phyloP scores from a whole-genome alignment of 2,329 filamentous ascomycete species.

The Fusarium guadeloupense region DNA sequence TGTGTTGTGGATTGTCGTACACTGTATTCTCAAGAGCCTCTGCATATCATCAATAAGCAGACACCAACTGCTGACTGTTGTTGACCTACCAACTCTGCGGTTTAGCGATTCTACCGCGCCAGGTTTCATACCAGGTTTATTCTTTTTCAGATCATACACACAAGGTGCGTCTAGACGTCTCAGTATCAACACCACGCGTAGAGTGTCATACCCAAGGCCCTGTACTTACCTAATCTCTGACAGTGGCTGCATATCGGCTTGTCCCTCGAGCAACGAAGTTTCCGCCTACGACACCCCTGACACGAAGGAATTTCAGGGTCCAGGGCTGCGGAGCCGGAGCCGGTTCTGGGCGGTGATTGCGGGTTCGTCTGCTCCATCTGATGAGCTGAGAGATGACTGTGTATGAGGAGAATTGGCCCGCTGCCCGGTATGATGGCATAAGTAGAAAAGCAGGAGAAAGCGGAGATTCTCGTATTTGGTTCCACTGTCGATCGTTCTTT shows the following conservation, averaged over 20 bases:
- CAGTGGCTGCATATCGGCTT: constrained; percentile 36
- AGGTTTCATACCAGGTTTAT: constrained; percentile 28
- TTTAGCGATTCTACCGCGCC: constrained; percentile 25
- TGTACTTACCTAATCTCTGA: constrained; percentile 17
- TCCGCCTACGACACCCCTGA: constrained; percentile 36
- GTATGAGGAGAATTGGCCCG: constrained; percentile 11
- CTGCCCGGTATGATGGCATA: constrained; percentile 25
- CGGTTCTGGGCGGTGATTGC: neutral
- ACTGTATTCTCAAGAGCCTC: constrained; percentile 32
- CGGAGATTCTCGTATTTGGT: neutral
- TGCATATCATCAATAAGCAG: neutral
- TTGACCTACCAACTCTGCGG: constrained; percentile 25
- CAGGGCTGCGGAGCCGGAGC: neutral
- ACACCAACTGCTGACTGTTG: neutral
- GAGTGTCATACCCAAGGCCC: fast-evolving
- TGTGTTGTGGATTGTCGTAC: neutral
- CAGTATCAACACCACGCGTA: neutral
- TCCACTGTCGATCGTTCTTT: constrained; percentile 2
- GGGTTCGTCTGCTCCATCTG: constrained; percentile 1
- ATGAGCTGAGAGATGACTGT: neutral
- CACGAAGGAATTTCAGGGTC: constrained; percentile 31
- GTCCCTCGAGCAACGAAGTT: constrained; percentile 35
- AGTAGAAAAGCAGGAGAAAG: neutral
- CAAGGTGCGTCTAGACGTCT: constrained; percentile 16
- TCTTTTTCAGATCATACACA: constrained; percentile 29